phyloP scores from a whole-genome alignment of 2,329 filamentous ascomycete species.

The Trichoderma koningiopsis region DNA sequence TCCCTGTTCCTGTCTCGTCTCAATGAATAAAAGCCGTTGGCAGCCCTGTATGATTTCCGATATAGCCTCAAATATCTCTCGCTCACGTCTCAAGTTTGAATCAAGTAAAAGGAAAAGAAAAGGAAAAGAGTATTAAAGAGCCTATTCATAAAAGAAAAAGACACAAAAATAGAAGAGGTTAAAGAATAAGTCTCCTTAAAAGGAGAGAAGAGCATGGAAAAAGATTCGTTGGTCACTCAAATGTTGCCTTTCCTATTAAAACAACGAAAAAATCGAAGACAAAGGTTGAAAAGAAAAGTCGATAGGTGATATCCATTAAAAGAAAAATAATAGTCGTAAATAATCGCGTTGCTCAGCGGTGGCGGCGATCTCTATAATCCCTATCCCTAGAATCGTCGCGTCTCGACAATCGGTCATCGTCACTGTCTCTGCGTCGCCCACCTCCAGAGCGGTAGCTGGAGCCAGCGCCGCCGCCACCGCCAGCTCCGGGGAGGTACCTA shows the following conservation, averaged over 20 bases:
- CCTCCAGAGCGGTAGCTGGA: slow-evolving; percentile 29
- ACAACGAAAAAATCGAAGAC: neutral
- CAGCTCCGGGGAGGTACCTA: slow-evolving; percentile 38
- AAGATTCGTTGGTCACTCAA: neutral
- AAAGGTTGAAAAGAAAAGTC: neutral
- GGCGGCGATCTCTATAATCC: slow-evolving; percentile 25
- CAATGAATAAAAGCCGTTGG: neutral
- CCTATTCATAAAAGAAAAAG: neutral
- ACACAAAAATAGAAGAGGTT: neutral
- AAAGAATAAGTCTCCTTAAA: neutral
- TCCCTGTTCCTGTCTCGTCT: neutral
- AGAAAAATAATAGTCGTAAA: neutral
- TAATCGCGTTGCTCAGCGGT: slow-evolving; percentile 1
- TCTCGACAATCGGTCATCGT: slow-evolving; percentile 28
- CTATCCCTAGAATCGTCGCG: slow-evolving; percentile 19
- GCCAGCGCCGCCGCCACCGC: slow-evolving; percentile 31
- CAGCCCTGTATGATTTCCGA: neutral
- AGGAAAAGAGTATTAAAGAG: neutral
- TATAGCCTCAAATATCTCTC: neutral
- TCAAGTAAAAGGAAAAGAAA: neutral
- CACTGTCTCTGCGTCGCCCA: slow-evolving; percentile 12
- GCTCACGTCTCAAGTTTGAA: neutral
- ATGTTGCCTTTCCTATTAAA: neutral
- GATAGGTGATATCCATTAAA: neutral
- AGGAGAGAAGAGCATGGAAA: neutral